Base-by-base conservation (phyloP, 768 basidiomycete species). In the Xerocomus spinulosus region DNA sequence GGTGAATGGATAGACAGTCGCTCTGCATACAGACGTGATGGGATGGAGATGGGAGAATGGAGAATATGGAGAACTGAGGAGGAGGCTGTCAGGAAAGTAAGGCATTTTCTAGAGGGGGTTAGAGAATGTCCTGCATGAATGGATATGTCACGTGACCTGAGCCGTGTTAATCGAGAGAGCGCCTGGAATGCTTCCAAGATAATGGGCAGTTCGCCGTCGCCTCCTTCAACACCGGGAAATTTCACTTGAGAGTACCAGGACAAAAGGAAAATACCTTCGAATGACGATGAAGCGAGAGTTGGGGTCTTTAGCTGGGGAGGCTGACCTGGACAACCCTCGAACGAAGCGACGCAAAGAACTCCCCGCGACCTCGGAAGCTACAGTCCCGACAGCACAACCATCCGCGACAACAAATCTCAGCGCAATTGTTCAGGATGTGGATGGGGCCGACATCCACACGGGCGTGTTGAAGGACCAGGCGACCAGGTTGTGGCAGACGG, bases 1-100 rank as follows among this genome's bases (percentile, higher is more conserved):
- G 87, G 85, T 2, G 58, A 61, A 26, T 90, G 85, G 85, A 42
- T 74, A 0, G 72, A 78, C 6, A 70, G 84, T 36, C 62, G 54
- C 39, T 84, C 83, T 75, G 13, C 51, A 10, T 75, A 74, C 61
- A 72, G 76, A 53, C 74, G 67, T 10, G 70, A 73, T 9, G 78
- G 77, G 0, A 82, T 90, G 79, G 82, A 80, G 0, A 88, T 90
- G 84, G 84, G 71, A 2, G 85, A 83, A 50, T 89, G 87, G 87
- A 68, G 69, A 0, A 61, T 87, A 2, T 92, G 87, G 87, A 69
- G 70, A 34, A 85, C 87, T 3, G 72, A 73, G 25, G 73, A 74
- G 53, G 69, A 73, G 13, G 70, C 67, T 30, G 70, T 91, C 15
- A 64, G 73, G 32, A 68, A 69, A 49, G 80, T 85, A 36, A 75